phyloP scores from a whole-genome alignment of 441 rosid genomes.

The Geranium incanum region DNA sequence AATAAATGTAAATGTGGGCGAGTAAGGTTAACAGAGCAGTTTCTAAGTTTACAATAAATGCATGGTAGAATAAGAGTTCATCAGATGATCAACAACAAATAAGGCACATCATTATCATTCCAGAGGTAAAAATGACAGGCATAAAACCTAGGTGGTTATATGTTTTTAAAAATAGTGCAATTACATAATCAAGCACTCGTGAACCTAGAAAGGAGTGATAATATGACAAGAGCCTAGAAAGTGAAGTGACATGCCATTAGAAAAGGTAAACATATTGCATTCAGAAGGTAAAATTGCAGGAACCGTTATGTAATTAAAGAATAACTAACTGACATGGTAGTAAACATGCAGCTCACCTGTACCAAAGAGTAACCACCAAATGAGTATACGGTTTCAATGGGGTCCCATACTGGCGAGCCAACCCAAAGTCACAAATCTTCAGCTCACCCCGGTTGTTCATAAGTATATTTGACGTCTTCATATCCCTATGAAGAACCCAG shows the following conservation, averaged over 20 bases:
- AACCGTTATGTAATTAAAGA: conserved; percentile 5
- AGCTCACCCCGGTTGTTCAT: conserved; percentile 90
- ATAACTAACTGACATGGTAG: background rate
- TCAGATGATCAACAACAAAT: background rate
- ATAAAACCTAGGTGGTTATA: background rate
- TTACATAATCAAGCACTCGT: background rate
- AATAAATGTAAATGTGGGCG: background rate
- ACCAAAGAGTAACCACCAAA: conserved; percentile 99
- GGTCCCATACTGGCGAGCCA: conserved; percentile 98
- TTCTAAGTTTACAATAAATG: background rate
- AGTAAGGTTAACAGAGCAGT: background rate
- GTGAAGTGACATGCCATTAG: background rate
- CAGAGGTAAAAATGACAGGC: background rate
- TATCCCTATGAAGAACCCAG: conserved; percentile 98
- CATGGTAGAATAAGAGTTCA: background rate
- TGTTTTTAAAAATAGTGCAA: background rate
- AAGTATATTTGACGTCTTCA: conserved; percentile 93
- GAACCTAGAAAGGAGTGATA: background rate
- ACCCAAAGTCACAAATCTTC: conserved; percentile 96
- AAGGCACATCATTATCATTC: background rate
- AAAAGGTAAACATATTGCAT: background rate
- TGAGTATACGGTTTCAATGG: conserved; percentile 95
- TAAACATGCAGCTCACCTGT: conserved; percentile 56
- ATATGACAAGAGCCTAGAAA: background rate
- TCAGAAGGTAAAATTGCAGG: background rate